These are phyloP conservation scores for Dendrothele bispora DNA, from an alignment of 768 basidiomycete species.

Conservation along the genomic window DNA sequence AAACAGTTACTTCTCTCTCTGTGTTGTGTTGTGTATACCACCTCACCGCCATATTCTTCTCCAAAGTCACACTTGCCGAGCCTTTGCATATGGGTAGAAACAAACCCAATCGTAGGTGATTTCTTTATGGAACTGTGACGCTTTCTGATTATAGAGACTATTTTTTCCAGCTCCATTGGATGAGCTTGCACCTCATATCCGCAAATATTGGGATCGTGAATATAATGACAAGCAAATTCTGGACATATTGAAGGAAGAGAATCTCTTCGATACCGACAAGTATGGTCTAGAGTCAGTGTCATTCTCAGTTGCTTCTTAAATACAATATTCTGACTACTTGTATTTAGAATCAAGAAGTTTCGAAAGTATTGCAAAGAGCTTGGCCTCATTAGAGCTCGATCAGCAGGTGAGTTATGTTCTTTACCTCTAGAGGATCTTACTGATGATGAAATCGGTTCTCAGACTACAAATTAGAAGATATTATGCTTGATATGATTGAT, in stretches of 20 bases:
- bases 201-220: not conserved
- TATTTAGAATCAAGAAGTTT: not conserved
- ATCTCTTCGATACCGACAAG: not conserved
- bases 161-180: not conserved
- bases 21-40: no score
- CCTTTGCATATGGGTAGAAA: not conserved
- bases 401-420: not conserved
- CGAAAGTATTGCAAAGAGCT: not conserved
- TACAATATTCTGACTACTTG: not conserved
- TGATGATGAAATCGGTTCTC: no score
- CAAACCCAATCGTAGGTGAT: not conserved
- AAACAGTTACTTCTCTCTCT: no score
- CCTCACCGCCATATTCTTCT: no score
- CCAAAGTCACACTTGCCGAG: no score
- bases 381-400: not conserved
- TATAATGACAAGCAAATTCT: not conserved
- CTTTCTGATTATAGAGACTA: not conserved
- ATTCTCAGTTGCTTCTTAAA: not conserved
- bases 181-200: not conserved
- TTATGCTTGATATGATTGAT: no score
- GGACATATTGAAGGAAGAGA: not conserved
- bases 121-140: no score
- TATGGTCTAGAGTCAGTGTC: not conserved
- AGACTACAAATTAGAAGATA: no score
- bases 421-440: no score